Percentiles rank a stretch among this genome's conserved stretches.
These are phyloP conservation scores for Dendrostoma leiphaemia DNA, from an alignment of 2,329 filamentous ascomycete genomes.

Conservation along the genomic window DNA sequence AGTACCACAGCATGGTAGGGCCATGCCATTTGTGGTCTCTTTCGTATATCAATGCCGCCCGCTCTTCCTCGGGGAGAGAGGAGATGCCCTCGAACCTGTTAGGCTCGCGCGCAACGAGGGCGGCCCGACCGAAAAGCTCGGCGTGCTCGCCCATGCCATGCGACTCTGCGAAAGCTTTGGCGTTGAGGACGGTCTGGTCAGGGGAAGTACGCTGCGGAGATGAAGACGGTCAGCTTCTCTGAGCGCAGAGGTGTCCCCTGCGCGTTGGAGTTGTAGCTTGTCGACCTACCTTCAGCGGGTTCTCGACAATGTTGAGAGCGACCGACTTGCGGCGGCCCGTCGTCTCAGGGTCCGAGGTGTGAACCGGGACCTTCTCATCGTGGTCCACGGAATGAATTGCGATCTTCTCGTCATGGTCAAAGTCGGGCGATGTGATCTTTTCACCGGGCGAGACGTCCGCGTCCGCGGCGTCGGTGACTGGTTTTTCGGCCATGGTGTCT, in stretches of 20 bases:
- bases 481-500: neutral
- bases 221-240: no score
- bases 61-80: constrained; percentile 45
- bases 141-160: constrained; percentile 59
- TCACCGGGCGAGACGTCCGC: constrained; percentile 2
- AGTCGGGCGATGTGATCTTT: neutral
- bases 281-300: constrained; percentile 31
- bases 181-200: constrained; percentile 49
- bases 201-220: constrained; percentile 25
- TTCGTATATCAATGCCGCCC: constrained; percentile 59
- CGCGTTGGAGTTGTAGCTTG: no score
- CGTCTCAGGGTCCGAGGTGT: neutral
- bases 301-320: constrained; percentile 32
- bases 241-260: no score
- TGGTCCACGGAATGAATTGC: neutral
- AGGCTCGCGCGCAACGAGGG: constrained; percentile 71
- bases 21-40: constrained; percentile 66
- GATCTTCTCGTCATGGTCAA: constrained; percentile 1
- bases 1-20: constrained; percentile 61
- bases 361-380: neutral
- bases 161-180: constrained; percentile 59
- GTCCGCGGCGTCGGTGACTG: neutral
- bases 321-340: constrained; percentile 23
- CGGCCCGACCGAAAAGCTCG: constrained; percentile 63
- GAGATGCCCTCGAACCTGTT: constrained; percentile 57